A percentile compares a stretch with the other conserved stretches of the same genome.
Evolutionary conservation across 2,329 filamentous ascomycete genomes (phyloP).

Genomic region (Polytolypa hystricis): DNA sequence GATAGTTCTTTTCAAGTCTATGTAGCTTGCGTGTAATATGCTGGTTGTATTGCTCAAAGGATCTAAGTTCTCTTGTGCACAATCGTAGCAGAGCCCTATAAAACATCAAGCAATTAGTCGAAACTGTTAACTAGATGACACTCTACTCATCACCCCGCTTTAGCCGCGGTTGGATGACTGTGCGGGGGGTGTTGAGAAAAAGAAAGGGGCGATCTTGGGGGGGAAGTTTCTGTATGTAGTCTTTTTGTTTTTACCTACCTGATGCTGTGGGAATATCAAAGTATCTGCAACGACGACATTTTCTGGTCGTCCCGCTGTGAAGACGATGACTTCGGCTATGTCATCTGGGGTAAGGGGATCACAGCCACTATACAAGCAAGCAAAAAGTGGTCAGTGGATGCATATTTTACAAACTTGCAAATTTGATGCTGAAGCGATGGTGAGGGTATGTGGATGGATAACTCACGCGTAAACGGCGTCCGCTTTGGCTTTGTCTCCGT

Average conservation of each 20-base stretch:
- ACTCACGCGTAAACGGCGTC: constrained; percentile 76
- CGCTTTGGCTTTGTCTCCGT: constrained; percentile 79
- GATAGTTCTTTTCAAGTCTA: no score
- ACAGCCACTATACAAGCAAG: constrained; percentile 44
- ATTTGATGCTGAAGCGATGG: no score
- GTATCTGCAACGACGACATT: constrained; percentile 88
- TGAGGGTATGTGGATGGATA: no score
- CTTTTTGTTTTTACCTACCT: constrained; percentile 44
- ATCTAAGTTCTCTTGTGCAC: no score
- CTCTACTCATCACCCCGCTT: no score
- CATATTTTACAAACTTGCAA: background rate
- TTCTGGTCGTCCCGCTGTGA: constrained; percentile 69
- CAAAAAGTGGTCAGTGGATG: no score
- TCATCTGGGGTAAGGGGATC: constrained; percentile 82
- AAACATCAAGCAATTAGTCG: no score
- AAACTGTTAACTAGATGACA: no score
- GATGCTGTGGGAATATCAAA: constrained; percentile 77
- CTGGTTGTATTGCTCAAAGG: no score
- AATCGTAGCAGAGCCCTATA: no score
- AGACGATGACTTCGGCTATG: constrained; percentile 83
- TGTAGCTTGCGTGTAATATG: no score
- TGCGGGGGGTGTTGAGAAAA: background rate
- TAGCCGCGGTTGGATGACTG: no score
- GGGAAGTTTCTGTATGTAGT: background rate
- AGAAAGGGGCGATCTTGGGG: background rate